Evolutionary conservation across 768 basidiomycete species (phyloP).

Genomic region (Tephrocybe sp.): DNA sequence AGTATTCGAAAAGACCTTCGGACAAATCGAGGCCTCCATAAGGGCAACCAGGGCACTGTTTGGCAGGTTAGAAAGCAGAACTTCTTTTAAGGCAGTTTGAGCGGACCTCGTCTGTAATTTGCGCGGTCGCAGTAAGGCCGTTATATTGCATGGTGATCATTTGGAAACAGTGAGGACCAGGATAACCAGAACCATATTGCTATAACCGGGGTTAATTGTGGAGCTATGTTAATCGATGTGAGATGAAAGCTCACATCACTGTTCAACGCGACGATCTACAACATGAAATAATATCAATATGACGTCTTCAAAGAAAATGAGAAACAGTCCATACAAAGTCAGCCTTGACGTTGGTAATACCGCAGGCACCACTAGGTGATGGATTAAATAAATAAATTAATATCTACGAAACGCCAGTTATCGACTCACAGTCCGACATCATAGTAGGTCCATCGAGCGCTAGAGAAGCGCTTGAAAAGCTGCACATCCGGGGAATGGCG

Average conservation of each 20-base stretch:
- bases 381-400: not conserved
- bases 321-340: conserved; percentile 23
- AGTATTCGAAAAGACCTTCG: conserved; percentile 53
- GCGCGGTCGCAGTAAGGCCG: conserved; percentile 56
- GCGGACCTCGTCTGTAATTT: conserved; percentile 57
- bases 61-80: not conserved
- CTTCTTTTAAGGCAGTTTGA: conserved; percentile 20
- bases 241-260: conserved; percentile 24
- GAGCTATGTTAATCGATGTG: not conserved
- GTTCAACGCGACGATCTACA: conserved; percentile 31
- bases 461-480: conserved; percentile 21
- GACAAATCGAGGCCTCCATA: conserved; percentile 61
- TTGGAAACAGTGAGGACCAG: conserved; percentile 52
- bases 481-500: conserved; percentile 21
- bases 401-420: not conserved
- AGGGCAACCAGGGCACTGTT: conserved; percentile 21
- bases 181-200: conserved; percentile 52
- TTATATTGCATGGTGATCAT: conserved; percentile 57
- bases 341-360: conserved; percentile 20
- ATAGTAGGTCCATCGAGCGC: conserved; percentile 27
- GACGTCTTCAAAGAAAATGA: not conserved
- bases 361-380: conserved; percentile 27
- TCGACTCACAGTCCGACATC: conserved; percentile 27
- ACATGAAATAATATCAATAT: not conserved
- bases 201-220: conserved; percentile 20